Conservation (phyloP, 306 rosid species). For the Quercus parvula region DNA sequence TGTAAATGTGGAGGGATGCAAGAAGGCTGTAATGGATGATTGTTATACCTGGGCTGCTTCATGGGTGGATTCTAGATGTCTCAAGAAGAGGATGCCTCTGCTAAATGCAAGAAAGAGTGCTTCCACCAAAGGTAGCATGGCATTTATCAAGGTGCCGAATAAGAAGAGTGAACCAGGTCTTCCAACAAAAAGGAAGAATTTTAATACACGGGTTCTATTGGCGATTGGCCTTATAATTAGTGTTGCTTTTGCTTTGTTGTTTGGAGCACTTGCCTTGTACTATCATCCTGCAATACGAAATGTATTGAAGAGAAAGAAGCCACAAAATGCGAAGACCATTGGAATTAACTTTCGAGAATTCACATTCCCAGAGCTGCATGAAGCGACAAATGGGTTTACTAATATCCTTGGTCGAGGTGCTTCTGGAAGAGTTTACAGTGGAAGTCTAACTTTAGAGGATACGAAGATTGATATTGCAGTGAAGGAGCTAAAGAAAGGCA, state of each 20-base stretch:
- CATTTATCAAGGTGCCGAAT: slow-evolving; percentile 19
- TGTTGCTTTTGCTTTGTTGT: slow-evolving; percentile 26
- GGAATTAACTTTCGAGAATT: slow-evolving; percentile 42
- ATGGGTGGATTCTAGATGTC: slow-evolving; percentile 16
- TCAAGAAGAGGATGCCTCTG: slow-evolving; percentile 30
- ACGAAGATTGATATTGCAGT: slow-evolving; percentile 25
- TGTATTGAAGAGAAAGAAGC: slow-evolving; percentile 9
- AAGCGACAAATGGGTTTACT: slow-evolving; percentile 28
- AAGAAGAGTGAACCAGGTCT: neutral
- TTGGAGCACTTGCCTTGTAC: slow-evolving; percentile 30
- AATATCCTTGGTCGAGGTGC: slow-evolving; percentile 26
- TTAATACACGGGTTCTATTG: slow-evolving; percentile 9
- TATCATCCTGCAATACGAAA: slow-evolving; percentile 25
- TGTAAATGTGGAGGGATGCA: slow-evolving; percentile 21
- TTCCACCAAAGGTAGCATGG: slow-evolving; percentile 26
- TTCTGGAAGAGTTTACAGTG: slow-evolving; percentile 31
- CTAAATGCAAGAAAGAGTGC: slow-evolving; percentile 33
- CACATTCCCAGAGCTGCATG: slow-evolving; percentile 33
- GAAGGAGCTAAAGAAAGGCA: slow-evolving; percentile 27
- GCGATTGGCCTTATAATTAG: slow-evolving; percentile 20
- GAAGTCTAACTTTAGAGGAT: slow-evolving; percentile 16
- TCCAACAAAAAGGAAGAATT: slow-evolving; percentile 3
- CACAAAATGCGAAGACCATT: neutral
- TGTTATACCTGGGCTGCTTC: slow-evolving; percentile 29
- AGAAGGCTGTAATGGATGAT: slow-evolving; percentile 29